phyloP scores from a whole-genome alignment of 352 stramenopile genomes.

The Phytophthora citrophthora region DNA sequence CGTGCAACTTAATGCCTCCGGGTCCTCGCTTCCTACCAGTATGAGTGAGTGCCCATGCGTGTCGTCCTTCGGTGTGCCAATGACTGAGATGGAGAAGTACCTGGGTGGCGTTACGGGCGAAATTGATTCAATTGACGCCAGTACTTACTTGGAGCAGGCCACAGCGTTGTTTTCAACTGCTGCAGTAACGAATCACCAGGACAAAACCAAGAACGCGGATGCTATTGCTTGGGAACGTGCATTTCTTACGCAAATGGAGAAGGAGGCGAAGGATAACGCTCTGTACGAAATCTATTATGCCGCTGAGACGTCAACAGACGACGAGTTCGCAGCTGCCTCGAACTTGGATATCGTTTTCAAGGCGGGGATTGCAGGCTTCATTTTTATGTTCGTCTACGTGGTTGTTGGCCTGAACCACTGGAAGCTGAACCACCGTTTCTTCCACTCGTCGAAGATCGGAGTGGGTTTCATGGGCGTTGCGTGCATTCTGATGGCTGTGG shows the following conservation, averaged over 20 bases:
- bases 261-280: constrained; percentile 45
- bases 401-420: constrained; percentile 72
- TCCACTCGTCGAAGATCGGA: constrained; percentile 67
- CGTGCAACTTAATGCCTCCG: constrained; percentile 30
- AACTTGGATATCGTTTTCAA: constrained; percentile 48
- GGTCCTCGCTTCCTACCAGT: constrained; percentile 44
- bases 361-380: constrained; percentile 56
- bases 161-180: constrained; percentile 53
- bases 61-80: constrained; percentile 61
- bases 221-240: constrained; percentile 72
- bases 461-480: constrained; percentile 71
- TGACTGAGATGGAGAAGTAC: constrained; percentile 64
- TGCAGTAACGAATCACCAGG: constrained; percentile 60
- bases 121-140: constrained; percentile 21
- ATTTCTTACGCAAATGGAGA: constrained; percentile 69
- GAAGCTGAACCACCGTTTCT: constrained; percentile 53
- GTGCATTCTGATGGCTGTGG: constrained; percentile 68
- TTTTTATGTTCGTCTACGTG: constrained; percentile 77
- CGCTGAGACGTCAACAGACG: constrained; percentile 59
- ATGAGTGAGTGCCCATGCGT: constrained; percentile 77
- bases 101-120: constrained; percentile 48
- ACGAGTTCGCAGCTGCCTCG: constrained; percentile 67
- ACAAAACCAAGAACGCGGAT: constrained; percentile 42
- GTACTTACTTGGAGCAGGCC: constrained; percentile 47
- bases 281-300: constrained; percentile 76